Evolutionary conservation across 1,139 yeast genomes (phyloP).

Genomic region (Yamadazyma blattariae): DNA sequence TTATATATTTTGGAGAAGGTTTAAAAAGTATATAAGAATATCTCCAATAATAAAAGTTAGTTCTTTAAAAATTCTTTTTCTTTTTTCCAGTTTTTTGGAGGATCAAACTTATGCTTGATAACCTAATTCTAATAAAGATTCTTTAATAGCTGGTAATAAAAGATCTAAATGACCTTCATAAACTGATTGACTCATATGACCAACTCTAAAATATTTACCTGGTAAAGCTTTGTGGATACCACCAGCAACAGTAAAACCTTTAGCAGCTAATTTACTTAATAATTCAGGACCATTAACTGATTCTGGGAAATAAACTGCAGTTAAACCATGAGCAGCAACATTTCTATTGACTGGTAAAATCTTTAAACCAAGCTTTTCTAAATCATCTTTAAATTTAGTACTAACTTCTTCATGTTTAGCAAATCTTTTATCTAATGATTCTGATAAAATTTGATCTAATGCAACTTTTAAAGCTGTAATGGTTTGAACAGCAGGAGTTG

Average conservation of each 20-base stretch:
- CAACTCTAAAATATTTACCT: slow-evolving; percentile 85
- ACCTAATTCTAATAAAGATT: slow-evolving; percentile 32
- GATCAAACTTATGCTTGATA: slow-evolving; percentile 9
- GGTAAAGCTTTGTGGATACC: slow-evolving; percentile 85
- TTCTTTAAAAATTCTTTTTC: no score
- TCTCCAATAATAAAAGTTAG: no score
- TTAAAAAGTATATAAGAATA: no score
- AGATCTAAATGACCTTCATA: slow-evolving; percentile 42
- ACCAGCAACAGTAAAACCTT: slow-evolving; percentile 84
- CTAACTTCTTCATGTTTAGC: slow-evolving; percentile 63
- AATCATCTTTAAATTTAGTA: slow-evolving; percentile 57
- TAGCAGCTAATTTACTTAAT: slow-evolving; percentile 49
- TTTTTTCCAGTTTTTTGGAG: no score
- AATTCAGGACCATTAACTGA: slow-evolving; percentile 68
- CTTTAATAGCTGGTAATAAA: slow-evolving; percentile 35
- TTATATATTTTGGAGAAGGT: no score
- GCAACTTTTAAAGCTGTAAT: slow-evolving; percentile 80
- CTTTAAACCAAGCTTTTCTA: slow-evolving; percentile 59
- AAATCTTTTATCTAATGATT: slow-evolving; percentile 60
- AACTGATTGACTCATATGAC: slow-evolving; percentile 81
- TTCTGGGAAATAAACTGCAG: slow-evolving; percentile 84
- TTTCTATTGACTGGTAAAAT: slow-evolving; percentile 60
- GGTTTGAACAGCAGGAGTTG: slow-evolving; percentile 90
- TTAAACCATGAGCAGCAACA: slow-evolving; percentile 82
- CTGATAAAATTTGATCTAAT: slow-evolving; percentile 64